Conservation (phyloP, 495 filamentous ascomycete genomes). For the Tuber microsphaerosporum region DNA sequence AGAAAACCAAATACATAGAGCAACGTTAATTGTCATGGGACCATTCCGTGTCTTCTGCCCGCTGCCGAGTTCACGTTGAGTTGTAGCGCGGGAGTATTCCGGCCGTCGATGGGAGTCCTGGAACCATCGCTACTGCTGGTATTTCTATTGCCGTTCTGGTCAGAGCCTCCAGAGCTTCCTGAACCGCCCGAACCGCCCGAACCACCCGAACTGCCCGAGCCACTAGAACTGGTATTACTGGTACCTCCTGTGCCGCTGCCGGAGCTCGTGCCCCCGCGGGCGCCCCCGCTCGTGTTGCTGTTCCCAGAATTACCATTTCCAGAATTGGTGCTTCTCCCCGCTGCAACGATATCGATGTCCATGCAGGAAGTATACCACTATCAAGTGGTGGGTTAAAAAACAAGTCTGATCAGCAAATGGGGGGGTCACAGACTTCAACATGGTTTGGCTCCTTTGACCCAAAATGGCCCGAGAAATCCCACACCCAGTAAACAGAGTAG, state of each 20-base stretch:
- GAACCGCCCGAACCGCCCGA: neutral
- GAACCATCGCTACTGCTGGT: neutral
- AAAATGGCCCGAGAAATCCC: slow-evolving; percentile 30
- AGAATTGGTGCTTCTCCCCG: neutral
- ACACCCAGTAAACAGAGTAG: slow-evolving; percentile 32
- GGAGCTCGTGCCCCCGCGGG: neutral
- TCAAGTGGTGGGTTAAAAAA: slow-evolving; percentile 3
- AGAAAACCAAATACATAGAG: neutral
- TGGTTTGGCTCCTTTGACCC: slow-evolving; percentile 5
- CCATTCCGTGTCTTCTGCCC: neutral
- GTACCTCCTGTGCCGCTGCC: neutral
- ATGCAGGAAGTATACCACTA: slow-evolving; percentile 37
- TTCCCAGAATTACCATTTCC: neutral
- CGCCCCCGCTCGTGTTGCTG: neutral
- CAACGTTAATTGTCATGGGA: neutral
- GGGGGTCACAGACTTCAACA: slow-evolving; percentile 14
- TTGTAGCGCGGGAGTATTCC: neutral
- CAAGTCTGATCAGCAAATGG: neutral
- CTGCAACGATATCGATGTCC: slow-evolving; percentile 31
- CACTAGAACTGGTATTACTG: neutral
- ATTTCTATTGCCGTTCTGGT: neutral
- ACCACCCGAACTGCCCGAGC: neutral
- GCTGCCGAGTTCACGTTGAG: neutral
- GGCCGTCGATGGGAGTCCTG: neutral
- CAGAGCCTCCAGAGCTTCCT: neutral